Evolutionary conservation across 208 protist genomes (phyloP), one percentile per base, ranked within the genome.

Genomic region (Herpetomonas tarakana): DNA sequence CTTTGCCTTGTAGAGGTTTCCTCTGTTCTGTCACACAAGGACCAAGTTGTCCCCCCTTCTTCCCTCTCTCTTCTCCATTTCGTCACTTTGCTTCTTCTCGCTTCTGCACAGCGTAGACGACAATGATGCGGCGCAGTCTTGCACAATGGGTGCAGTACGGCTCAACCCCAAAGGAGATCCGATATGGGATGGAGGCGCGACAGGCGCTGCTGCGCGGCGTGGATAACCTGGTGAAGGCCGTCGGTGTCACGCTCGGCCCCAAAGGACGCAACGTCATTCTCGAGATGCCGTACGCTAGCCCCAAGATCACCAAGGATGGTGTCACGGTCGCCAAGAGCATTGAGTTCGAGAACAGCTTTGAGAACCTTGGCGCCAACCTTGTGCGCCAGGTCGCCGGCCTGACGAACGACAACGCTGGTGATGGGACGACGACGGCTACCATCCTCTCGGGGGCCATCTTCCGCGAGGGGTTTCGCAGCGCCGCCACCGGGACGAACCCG

Each of bases 251-350:
- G 18, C 88, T 99, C 18, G 99, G 99, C 7, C 99, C 99, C 49
- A 99, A 98, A 78, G 98, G 98, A 22, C 83, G 98, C 55, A 99
- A 99, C 70, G 98, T 99, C 0, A 93, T 99, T 25, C 88, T 99
- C 3, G 98, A 99, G 62, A 97, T 99, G 86, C 76, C 88, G 27
- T 99, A 98, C 78, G 97, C 97, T 28, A 68, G 88, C 35, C 98
- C 99, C 26, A 99, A 99, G 65, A 99, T 99, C 81, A 99, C 99
- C 44, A 99, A 99, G 86, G 99, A 99, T 64, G 99, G 99, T 78
- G 98, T 99, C 18, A 99, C 98, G 22, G 99, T 99, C 1, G 99
- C 98, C 25, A 99, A 99, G 87, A 73, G 88, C 51, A 98, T 99
- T 68, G 98, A 99, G 71, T 99, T 99, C 70, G 81, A 94, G 64